Conservation (phyloP, 2,329 filamentous ascomycete genomes). For the Thelonectria rubi region DNA sequence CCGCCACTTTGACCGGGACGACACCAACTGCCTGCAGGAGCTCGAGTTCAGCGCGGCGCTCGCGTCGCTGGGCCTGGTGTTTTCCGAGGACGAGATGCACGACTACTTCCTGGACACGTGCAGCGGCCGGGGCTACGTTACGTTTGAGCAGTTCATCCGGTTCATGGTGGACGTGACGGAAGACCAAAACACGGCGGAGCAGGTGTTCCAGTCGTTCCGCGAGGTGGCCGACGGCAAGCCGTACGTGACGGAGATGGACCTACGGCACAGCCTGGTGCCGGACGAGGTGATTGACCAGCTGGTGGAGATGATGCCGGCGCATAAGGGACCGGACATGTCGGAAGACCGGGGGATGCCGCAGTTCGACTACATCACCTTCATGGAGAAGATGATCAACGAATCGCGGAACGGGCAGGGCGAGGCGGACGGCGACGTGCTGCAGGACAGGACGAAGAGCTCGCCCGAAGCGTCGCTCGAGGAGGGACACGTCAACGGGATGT, state of each 20-base stretch:
- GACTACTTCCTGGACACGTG: slow-evolving; percentile 92
- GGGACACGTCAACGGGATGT: slow-evolving; percentile 48
- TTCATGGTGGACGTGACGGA: slow-evolving; percentile 99
- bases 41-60: slow-evolving; percentile 95
- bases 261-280: slow-evolving; percentile 92
- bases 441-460: slow-evolving; percentile 48
- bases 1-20: slow-evolving; percentile 94
- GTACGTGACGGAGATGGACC: slow-evolving; percentile 97
- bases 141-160: slow-evolving; percentile 97
- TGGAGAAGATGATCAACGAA: slow-evolving; percentile 81
- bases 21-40: slow-evolving; percentile 88
- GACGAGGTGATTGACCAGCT: slow-evolving; percentile 97
- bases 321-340: slow-evolving; percentile 85
- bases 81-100: slow-evolving; percentile 98
- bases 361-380: slow-evolving; percentile 96
- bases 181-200: slow-evolving; percentile 97
- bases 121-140: slow-evolving; percentile 79
- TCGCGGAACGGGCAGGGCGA: slow-evolving; percentile 45
- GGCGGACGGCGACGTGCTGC: slow-evolving; percentile 42
- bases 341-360: slow-evolving; percentile 86
- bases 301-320: slow-evolving; percentile 83
- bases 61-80: slow-evolving; percentile 93
- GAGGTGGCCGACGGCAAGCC: slow-evolving; percentile 99
- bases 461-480: slow-evolving; percentile 46
- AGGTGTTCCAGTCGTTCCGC: slow-evolving; percentile 96